These are phyloP conservation scores for Candida frijolesensis DNA, from an alignment of 1,139 yeast species.

Conservation along the genomic window DNA sequence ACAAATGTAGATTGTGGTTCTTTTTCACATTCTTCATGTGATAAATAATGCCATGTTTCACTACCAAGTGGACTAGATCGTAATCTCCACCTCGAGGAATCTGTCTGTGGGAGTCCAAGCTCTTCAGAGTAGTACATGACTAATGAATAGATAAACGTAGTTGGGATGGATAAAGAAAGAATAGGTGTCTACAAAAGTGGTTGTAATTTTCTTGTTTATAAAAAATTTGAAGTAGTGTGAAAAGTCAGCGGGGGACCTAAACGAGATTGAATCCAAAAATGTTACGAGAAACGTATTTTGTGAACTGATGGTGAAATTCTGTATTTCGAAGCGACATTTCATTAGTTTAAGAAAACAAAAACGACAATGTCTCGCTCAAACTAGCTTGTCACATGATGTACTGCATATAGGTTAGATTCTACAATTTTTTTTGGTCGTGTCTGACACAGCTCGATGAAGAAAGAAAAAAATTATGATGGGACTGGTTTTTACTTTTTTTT, in stretches of 20 bases:
- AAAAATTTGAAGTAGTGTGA: too few species aligned
- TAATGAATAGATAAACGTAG: neutral
- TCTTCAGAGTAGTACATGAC: conserved; percentile 58
- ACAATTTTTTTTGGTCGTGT: conserved; percentile 1
- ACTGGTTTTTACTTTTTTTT: neutral
- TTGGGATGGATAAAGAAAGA: neutral
- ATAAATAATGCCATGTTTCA: conserved; percentile 77
- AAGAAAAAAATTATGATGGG: conserved; percentile 4
- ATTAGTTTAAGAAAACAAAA: neutral
- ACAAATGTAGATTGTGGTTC: conserved; percentile 61
- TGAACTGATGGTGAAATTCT: too few species aligned
- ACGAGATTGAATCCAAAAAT: too few species aligned
- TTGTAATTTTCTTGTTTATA: too few species aligned
- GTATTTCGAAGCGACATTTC: neutral
- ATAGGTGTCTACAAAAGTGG: neutral
- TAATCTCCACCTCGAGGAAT: conserved; percentile 74
- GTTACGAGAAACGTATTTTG: too few species aligned
- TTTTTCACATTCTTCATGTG: conserved; percentile 29
- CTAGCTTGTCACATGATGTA: neutral
- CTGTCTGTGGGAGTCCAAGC: conserved; percentile 67
- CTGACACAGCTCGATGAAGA: neutral
- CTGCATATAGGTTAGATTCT: neutral
- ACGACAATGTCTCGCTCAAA: neutral
- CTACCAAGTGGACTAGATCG: conserved; percentile 71
- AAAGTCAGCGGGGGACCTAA: too few species aligned